Percentiles rank a stretch among this genome's conserved stretches.
phyloP scores from a whole-genome alignment of 768 basidiomycete genomes.

The Agrocybe chaxingu region DNA sequence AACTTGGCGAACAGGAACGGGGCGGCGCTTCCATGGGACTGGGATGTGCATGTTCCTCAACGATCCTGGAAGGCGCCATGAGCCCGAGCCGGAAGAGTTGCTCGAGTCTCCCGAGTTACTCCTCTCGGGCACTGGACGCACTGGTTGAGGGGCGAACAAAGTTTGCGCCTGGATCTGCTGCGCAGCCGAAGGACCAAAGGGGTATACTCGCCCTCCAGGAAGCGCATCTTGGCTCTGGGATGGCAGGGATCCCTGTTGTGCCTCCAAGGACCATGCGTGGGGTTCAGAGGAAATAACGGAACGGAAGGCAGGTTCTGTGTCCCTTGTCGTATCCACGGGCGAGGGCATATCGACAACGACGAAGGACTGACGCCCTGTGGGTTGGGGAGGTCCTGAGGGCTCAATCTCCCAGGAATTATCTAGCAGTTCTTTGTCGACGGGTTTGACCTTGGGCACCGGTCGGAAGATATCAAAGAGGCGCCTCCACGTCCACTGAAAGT shows the following conservation, averaged over 20 bases:
- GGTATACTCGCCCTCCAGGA: conserved; percentile 3
- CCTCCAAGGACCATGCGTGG: not conserved
- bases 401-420: conserved; percentile 9
- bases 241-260: not conserved
- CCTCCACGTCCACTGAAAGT: not conserved
- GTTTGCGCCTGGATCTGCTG: not conserved
- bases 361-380: not conserved
- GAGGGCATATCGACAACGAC: not conserved
- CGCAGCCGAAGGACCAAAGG: not conserved
- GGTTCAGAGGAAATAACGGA: no score
- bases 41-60: no score
- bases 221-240: not conserved
- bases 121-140: no score
- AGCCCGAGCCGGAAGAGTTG: not conserved
- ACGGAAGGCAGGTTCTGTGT: no score
- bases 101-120: no score
- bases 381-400: not conserved
- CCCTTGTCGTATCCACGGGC: not conserved
- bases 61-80: not conserved
- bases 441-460: conserved; percentile 1
- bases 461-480: not conserved
- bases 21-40: no score
- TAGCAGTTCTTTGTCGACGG: not conserved
- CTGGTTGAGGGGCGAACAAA: not conserved
- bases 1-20: no score